Base-by-base conservation (phyloP, 208 protist genomes). In the Acanthamoeba castellanii region DNA sequence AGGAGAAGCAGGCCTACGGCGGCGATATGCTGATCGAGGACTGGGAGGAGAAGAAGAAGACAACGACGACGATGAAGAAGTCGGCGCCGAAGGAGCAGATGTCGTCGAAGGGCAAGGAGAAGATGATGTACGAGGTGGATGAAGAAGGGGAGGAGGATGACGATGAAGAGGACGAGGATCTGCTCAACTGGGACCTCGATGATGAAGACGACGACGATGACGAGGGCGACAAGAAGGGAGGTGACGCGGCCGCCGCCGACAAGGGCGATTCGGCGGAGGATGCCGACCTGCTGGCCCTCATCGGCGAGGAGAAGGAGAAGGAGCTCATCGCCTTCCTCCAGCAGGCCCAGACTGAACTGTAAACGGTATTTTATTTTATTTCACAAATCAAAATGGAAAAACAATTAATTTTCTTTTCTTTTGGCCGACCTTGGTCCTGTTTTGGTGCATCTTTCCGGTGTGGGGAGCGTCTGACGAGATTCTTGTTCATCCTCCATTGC, bases 371-470 rank as follows among this genome's bases (percentile, higher is more conserved):
- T n/a, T n/a, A 66, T 66, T 66, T 9, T 0, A 27, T n/a, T n/a
- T 66, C 11, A 66, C 59, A 0, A 42, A 42, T 66, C 59, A 22
- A 66, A 66, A n/a, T 42, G 98, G 99, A 96, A 96, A 99, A 99
- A 97, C 98, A 99, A 95, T 66, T 66, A 3, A n/a, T 66, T n/a
- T 66, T 99, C 97, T 92, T 95, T 98, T 13, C n/a, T n/a, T n/a
- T n/a, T n/a, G n/a, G n/a, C n/a, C n/a, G n/a, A n/a, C n/a, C n/a
- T n/a, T n/a, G 42, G 0, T 47, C 0, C 42, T 47, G 42, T 47
- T 47, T 47, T 47, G 1, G 42, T 47, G 42, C 42, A 47, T 47
- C 42, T 47, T 47, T 47, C 42, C 42, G 42, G 2, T 47, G 42
- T 42, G 37, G 37, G 3, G 37, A 42, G 37, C 42, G 42, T 47